Percentiles rank a stretch among this genome's conserved stretches.
These are phyloP conservation scores for Leishmania amazonensis DNA, from an alignment of 208 protist genomes.

Conservation along the genomic window DNA sequence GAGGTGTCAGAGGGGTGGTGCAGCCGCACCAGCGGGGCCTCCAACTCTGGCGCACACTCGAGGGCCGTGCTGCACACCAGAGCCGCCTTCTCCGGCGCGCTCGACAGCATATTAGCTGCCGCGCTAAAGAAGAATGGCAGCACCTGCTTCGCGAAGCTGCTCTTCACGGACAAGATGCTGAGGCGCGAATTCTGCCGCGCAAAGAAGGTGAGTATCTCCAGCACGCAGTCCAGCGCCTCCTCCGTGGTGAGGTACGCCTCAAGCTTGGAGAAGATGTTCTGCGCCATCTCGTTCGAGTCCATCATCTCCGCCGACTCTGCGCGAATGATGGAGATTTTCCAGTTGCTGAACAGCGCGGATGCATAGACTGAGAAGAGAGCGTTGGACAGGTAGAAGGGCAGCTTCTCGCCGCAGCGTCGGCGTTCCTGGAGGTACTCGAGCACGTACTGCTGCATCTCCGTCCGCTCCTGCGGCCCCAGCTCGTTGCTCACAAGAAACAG, in stretches of 20 bases:
- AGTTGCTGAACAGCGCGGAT: constrained; percentile 76
- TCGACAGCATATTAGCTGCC: constrained; percentile 30
- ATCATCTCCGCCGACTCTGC: constrained; percentile 36
- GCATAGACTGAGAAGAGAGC: constrained; percentile 76
- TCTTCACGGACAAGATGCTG: constrained; percentile 46
- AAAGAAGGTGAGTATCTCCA: constrained; percentile 80
- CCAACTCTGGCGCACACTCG: constrained; percentile 51
- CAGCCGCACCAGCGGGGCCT: constrained; percentile 32
- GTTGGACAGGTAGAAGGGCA: constrained; percentile 69
- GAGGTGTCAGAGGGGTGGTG: constrained; percentile 49
- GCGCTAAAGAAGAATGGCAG: constrained; percentile 74
- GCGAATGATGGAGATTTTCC: constrained; percentile 57
- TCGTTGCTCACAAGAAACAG: constrained; percentile 89
- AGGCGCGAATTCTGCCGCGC: constrained; percentile 49
- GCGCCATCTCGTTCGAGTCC: constrained; percentile 24
- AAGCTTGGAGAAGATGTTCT: constrained; percentile 52
- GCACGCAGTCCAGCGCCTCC: constrained; percentile 74
- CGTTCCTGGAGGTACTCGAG: constrained; percentile 56
- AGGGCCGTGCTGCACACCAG: constrained; percentile 68
- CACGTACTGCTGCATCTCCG: constrained; percentile 67
- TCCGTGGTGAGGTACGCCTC: constrained; percentile 43
- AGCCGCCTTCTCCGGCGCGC: constrained; percentile 32
- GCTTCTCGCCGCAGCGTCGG: constrained; percentile 34
- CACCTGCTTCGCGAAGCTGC: constrained; percentile 50
- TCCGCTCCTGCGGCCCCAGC: constrained; percentile 76